Evolutionary conservation across 1,284 basidiomycete species (phyloP).

Genomic region (Tausonia pullulans): DNA sequence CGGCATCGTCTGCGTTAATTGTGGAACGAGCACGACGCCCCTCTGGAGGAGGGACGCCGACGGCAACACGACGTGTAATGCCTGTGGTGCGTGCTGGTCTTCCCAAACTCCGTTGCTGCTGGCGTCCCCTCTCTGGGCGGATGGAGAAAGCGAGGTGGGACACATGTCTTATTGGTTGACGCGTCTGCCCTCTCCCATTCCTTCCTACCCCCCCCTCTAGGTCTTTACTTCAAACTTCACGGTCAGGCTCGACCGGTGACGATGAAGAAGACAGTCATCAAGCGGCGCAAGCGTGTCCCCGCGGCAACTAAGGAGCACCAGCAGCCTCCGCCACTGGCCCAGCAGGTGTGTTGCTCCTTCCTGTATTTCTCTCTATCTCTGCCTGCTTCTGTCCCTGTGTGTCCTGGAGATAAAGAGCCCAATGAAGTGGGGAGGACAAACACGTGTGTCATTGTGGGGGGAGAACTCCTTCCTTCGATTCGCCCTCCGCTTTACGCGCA

Average conservation of each 20-base stretch:
- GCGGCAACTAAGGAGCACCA: conserved; percentile 38
- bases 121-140: conserved; percentile 24
- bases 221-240: conserved; percentile 95
- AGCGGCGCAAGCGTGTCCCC: conserved; percentile 89
- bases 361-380: neutral
- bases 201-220: conserved; percentile 36
- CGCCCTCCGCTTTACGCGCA: too few relatives aligned
- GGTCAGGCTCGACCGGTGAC: conserved; percentile 92
- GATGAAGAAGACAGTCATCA: conserved; percentile 99
- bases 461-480: too few relatives aligned
- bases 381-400: neutral
- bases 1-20: conserved; percentile 81
- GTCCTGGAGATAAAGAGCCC: too few relatives aligned
- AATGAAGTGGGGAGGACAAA: too few relatives aligned
- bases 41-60: conserved; percentile 88
- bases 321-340: neutral
- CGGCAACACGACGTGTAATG: conserved; percentile 71
- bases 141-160: neutral
- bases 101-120: conserved; percentile 24
- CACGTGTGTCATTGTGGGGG: too few relatives aligned
- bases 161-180: conserved; percentile 15
- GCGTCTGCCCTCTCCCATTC: neutral
- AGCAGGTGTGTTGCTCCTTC: neutral
- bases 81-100: conserved; percentile 62
- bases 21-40: conserved; percentile 86